Evolutionary conservation across 1,139 yeast species (phyloP), one percentile per base, ranked within the genome.

Genomic region (Candida albicans): DNA sequence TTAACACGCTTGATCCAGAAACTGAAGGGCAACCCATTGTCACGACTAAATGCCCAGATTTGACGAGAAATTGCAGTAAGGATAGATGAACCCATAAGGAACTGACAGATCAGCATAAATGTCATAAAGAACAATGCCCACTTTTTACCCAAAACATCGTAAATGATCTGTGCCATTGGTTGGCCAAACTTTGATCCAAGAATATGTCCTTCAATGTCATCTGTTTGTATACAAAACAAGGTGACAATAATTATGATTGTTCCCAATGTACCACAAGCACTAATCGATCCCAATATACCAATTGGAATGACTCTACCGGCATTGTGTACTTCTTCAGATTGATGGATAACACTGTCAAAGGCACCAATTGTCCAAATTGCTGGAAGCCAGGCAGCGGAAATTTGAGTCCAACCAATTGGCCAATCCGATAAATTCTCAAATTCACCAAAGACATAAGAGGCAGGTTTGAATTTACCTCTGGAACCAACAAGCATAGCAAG

Each of bases 111-210:
- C 2, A 83, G 80, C 54, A 79, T 78, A 39, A 81, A 57, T 1
- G 77, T 57, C 83, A 81, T 79, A 44, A 84, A 77, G 1, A 80
- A 83, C 54, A 79, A 70, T 2, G 89, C 82, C 88, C 90, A 84
- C 39, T 70, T 68, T 57, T 79, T 79, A 38, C 91, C 91, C 45
- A 84, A 67, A 0, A 82, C 74, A 58, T 84, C 83, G 55, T 68
- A 75, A 47, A 83, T 69, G 41, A 84, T 72, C 62, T 82, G 89
- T 11, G 91, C 89, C 63, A 81, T 68, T 31, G 81, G 80, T 50
- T 73, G 73, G 13, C 83, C 84, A 41, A 73, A 71, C n/a, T 65
- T 64, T 4, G 81, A 61, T 10, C 49, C 59, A 40, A 79, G 53
- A 33, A 81, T 68, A 35, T 48, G 48, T 8, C 68, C 55, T 8